Conservation (phyloP, 192 early-diverging fungal species). For the Backusella tarrabulga region DNA sequence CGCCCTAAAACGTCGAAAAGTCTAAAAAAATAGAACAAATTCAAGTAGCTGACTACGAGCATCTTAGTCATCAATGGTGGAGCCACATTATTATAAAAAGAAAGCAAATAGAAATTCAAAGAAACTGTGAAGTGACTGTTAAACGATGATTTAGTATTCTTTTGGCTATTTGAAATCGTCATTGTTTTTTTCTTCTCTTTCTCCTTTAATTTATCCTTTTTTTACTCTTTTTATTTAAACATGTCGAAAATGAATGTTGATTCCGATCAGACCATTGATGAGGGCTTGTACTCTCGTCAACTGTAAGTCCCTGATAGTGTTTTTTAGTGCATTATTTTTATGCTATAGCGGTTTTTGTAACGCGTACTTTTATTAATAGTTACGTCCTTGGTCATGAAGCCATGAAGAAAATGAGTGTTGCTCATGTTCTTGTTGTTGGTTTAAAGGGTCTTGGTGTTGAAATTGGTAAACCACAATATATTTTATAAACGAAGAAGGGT, state of each 20-base stretch:
- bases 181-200: background rate
- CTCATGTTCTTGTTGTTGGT: conserved; percentile 96
- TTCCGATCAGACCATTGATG: conserved; percentile 77
- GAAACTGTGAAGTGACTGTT: background rate
- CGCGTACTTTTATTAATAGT: conserved; percentile 42
- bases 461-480: conserved; percentile 68
- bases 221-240: background rate
- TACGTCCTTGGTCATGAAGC: conserved; percentile 92
- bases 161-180: background rate
- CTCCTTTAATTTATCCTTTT: background rate
- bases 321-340: background rate
- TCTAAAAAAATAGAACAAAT: too few species aligned
- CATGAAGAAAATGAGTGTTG: conserved; percentile 96
- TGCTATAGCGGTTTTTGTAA: background rate
- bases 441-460: conserved; percentile 96
- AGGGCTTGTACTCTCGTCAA: conserved; percentile 97
- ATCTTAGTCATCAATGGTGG: background rate
- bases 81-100: background rate
- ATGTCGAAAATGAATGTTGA: conserved; percentile 37
- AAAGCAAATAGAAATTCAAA: background rate
- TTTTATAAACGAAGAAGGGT: background rate
- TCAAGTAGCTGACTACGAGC: background rate
- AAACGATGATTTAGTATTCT: background rate
- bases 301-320: conserved; percentile 66
- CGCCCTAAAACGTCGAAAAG: background rate